A percentile compares a stretch with the other conserved stretches of the same genome.
These are phyloP conservation scores for Drechslera avenae DNA, from an alignment of 2,329 filamentous ascomycete species.

Conservation along the genomic window DNA sequence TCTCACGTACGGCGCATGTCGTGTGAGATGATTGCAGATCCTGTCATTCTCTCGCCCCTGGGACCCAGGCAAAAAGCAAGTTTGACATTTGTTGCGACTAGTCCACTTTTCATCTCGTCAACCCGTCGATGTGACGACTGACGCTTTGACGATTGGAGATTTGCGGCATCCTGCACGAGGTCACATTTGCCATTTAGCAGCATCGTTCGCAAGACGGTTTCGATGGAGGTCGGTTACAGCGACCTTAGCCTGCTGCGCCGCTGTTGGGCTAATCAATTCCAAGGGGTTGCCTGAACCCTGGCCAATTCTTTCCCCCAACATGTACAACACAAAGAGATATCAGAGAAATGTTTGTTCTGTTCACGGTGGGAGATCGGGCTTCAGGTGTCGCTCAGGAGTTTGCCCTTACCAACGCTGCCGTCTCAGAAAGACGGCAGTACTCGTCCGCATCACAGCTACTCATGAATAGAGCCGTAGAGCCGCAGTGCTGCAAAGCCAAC, in stretches of 20 bases:
- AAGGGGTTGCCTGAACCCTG: background rate
- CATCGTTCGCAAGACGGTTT: background rate
- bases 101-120: slow-evolving; percentile 17
- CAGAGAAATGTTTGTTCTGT: background rate
- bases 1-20: background rate
- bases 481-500: background rate
- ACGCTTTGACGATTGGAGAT: background rate
- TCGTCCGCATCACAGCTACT: slow-evolving; percentile 14
- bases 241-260: background rate
- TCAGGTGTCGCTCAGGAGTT: background rate
- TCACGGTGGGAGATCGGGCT: background rate
- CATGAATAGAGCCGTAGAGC: background rate
- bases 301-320: background rate
- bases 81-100: slow-evolving; percentile 9
- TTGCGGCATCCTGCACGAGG: background rate
- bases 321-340: background rate
- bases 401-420: slow-evolving; percentile 6
- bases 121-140: background rate
- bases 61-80: slow-evolving; percentile 3
- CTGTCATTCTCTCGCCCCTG: slow-evolving; percentile 1
- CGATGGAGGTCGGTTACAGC: background rate
- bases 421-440: slow-evolving; percentile 16
- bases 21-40: background rate
- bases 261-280: background rate
- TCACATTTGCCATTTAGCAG: background rate